These are phyloP conservation scores for Scutellaria baicalensis DNA, from an alignment of 257 asterid species.

Conservation along the genomic window DNA sequence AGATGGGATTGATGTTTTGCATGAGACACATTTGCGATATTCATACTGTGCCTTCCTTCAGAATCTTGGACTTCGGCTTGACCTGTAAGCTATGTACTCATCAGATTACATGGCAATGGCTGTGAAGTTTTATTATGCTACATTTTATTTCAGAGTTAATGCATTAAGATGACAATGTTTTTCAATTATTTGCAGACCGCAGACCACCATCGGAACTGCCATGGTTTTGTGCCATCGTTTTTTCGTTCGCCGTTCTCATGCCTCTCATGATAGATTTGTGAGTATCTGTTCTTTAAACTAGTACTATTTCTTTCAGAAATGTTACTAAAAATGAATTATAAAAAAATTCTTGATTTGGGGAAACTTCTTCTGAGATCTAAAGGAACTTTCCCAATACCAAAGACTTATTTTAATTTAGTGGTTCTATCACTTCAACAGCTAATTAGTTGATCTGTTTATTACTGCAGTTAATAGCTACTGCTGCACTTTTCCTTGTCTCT, in stretches of 20 bases:
- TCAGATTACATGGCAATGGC: neutral
- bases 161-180: neutral
- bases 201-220: slow-evolving; percentile 88
- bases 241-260: slow-evolving; percentile 88
- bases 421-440: slow-evolving; percentile 13
- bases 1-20: slow-evolving; percentile 81
- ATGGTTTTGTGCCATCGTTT: slow-evolving; percentile 96
- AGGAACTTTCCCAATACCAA: neutral
- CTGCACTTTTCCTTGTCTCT: slow-evolving; percentile 82
- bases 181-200: slow-evolving; percentile 63
- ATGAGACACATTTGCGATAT: slow-evolving; percentile 80
- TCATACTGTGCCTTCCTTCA: slow-evolving; percentile 91
- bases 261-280: slow-evolving; percentile 93
- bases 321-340: neutral
- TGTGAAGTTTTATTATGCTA: neutral
- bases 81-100: slow-evolving; percentile 52
- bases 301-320: neutral
- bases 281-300: slow-evolving; percentile 22
- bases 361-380: neutral
- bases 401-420: slow-evolving; percentile 1
- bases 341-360: neutral
- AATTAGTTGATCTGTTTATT: slow-evolving; percentile 10
- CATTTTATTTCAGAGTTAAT: neutral
- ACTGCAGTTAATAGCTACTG: slow-evolving; percentile 88
- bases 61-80: slow-evolving; percentile 79